phyloP scores from a whole-genome alignment of 2,329 filamentous ascomycete species.

The Pestalotiopsis sp. region DNA sequence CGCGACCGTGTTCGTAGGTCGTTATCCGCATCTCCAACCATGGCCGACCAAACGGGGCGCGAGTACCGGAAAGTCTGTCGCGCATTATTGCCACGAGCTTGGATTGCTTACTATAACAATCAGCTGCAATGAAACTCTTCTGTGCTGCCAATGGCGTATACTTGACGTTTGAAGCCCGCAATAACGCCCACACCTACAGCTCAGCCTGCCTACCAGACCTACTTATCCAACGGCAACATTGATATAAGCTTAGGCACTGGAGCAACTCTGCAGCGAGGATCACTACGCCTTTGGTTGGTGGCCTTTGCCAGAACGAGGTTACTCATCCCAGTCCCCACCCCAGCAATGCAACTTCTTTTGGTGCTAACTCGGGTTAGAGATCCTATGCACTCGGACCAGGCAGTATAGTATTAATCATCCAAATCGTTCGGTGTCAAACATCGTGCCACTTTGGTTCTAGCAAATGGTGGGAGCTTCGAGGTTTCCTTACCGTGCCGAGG shows the following conservation, averaged over 20 bases:
- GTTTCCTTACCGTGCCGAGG: not conserved
- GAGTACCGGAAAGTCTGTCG: not conserved
- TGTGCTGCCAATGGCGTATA: not conserved
- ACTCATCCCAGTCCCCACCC: not conserved
- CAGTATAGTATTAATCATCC: not conserved
- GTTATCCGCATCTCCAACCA: not conserved
- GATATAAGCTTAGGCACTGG: not conserved
- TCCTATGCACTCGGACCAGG: not conserved
- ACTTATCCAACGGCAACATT: not conserved
- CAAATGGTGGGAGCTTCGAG: not conserved
- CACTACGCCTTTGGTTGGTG: not conserved
- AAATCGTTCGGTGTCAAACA: not conserved
- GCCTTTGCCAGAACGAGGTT: not conserved
- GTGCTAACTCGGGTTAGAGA: not conserved
- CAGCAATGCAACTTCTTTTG: not conserved
- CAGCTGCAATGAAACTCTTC: not conserved
- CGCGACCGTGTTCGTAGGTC: not conserved
- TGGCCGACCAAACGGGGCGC: not conserved
- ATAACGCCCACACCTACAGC: not conserved
- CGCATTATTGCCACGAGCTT: not conserved
- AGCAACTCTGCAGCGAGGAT: not conserved
- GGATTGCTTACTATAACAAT: not conserved
- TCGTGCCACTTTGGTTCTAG: not conserved
- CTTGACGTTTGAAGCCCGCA: not conserved
- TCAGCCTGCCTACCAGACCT: no score